Conservation (phyloP, 768 basidiomycete species). For the Boletus patriciae region DNA sequence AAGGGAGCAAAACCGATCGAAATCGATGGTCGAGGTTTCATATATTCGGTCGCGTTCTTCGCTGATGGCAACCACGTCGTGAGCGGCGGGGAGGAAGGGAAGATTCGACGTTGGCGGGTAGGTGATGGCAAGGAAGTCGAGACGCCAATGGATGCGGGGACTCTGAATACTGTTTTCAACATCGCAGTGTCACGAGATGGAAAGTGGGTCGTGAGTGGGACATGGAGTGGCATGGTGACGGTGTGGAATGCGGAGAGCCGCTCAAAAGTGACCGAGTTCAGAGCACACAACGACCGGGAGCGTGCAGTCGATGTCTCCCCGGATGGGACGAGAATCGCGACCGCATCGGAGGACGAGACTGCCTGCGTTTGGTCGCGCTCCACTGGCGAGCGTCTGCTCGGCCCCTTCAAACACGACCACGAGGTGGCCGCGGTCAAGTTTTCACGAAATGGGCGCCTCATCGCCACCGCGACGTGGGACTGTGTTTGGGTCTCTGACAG, state of each 20-base stretch:
- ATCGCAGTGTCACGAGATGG: not conserved
- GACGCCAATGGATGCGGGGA: too few relatives aligned
- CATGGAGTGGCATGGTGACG: not conserved
- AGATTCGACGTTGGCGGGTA: too few relatives aligned
- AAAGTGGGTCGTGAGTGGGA: not conserved
- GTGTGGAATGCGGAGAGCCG: slow-evolving; percentile 1
- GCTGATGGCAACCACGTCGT: too few relatives aligned
- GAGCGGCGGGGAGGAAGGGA: too few relatives aligned
- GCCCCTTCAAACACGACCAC: not conserved
- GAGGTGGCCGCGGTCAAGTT: not conserved
- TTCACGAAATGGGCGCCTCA: too few relatives aligned
- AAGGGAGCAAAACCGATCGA: too few relatives aligned
- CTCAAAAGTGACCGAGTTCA: not conserved
- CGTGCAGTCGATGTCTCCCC: not conserved
- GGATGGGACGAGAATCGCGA: not conserved
- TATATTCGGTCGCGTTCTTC: too few relatives aligned
- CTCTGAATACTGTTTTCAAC: too few relatives aligned
- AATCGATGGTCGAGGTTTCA: too few relatives aligned
- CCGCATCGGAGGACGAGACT: not conserved
- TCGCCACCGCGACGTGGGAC: too few relatives aligned
- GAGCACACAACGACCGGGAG: not conserved
- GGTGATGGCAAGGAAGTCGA: too few relatives aligned
- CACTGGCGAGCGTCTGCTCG: not conserved
- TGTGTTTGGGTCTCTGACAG: not conserved
- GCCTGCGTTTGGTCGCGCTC: not conserved